These are phyloP conservation scores for Clarireedia sp. DNA, from an alignment of 2,329 filamentous ascomycete genomes.

Conservation along the genomic window DNA sequence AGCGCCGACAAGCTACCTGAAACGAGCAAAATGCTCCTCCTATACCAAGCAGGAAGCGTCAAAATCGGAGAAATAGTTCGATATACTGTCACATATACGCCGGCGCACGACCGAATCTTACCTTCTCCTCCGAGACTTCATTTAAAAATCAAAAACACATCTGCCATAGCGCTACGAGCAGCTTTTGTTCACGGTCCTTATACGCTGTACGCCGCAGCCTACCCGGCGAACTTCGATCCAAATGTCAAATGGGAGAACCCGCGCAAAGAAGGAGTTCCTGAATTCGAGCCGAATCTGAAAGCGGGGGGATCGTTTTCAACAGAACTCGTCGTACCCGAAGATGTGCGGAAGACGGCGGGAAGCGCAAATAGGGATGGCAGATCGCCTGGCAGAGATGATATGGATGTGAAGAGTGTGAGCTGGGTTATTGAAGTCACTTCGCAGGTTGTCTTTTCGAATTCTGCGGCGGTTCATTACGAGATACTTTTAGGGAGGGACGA, in stretches of 20 bases:
- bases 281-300: constrained; percentile 95
- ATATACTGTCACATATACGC: constrained; percentile 87
- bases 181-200: constrained; percentile 97
- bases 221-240: constrained; percentile 75
- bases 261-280: constrained; percentile 66
- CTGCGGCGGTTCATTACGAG: constrained; percentile 82
- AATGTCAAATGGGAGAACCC: constrained; percentile 68
- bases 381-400: constrained; percentile 28
- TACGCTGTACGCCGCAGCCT: constrained; percentile 78
- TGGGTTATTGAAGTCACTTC: constrained; percentile 91
- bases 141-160: constrained; percentile 87
- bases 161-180: constrained; percentile 80
- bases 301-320: constrained; percentile 83
- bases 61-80: constrained; percentile 92
- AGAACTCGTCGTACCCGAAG: constrained; percentile 69
- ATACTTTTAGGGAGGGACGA: constrained; percentile 78
- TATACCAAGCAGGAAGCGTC: constrained; percentile 85
- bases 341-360: constrained; percentile 59
- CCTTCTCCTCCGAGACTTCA: constrained; percentile 74
- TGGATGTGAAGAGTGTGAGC: constrained; percentile 52
- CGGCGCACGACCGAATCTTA: constrained; percentile 78
- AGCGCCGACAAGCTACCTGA: neutral
- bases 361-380: constrained; percentile 37
- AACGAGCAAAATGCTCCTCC: constrained; percentile 64
- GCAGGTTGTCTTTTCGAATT: constrained; percentile 88